phyloP scores from a whole-genome alignment of 2,329 filamentous ascomycete genomes.

The Sclerotinia borealis region DNA sequence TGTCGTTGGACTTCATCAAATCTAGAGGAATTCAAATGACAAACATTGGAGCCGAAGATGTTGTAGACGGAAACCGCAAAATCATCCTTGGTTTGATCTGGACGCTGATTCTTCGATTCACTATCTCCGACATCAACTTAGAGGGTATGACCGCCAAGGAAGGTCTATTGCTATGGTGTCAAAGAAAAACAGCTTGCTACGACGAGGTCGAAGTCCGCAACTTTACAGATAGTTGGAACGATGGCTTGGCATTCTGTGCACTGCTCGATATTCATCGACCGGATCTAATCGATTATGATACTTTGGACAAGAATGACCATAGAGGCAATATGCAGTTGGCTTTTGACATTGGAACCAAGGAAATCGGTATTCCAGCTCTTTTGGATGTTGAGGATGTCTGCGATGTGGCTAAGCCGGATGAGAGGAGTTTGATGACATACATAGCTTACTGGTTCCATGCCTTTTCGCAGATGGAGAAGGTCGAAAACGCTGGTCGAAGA shows the following conservation, averaged over 20 bases:
- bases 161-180: constrained; percentile 91
- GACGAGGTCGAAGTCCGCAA: constrained; percentile 93
- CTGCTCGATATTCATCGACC: constrained; percentile 94
- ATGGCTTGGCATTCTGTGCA: constrained; percentile 93
- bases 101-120: constrained; percentile 96
- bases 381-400: constrained; percentile 97
- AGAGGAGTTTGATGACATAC: constrained; percentile 97
- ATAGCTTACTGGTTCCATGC: constrained; percentile 99
- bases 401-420: constrained; percentile 92
- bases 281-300: constrained; percentile 94
- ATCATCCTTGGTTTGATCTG: constrained; percentile 96
- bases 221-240: constrained; percentile 95
- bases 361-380: constrained; percentile 93
- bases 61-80: constrained; percentile 95
- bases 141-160: constrained; percentile 98
- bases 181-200: constrained; percentile 97
- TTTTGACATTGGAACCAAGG: constrained; percentile 91
- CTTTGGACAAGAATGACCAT: constrained; percentile 89
- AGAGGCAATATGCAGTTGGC: constrained; percentile 96
- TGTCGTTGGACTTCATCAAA: constrained; percentile 89
- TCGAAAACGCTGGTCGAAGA: constrained; percentile 91
- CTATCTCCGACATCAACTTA: constrained; percentile 97
- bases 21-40: constrained; percentile 90
- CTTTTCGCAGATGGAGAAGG: constrained; percentile 97
- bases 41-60: constrained; percentile 96